Base-by-base conservation (phyloP, 805 yeast genomes). In the Ogataea nitratoaversa region DNA sequence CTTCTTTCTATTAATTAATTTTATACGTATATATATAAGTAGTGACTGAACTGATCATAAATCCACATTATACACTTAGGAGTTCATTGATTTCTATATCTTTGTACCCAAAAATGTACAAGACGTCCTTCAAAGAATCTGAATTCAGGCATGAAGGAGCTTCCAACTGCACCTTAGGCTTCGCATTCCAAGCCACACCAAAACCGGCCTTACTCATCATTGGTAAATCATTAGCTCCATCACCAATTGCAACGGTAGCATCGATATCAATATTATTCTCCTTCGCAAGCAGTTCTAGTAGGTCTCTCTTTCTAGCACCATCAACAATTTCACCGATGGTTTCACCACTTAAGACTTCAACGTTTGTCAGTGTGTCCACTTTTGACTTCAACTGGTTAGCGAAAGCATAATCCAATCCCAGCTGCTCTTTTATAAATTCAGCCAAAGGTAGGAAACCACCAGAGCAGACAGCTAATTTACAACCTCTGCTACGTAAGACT, bases 151-250 rank as follows among this genome's bases (percentile, higher is more conserved):
- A 73, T 32, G 86, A 72, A 16, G 96, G 96, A 0, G 99, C 98
- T 49, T 70, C 67, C 42, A 65, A 59, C 61, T 89, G 97, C 2
- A 93, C 99, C 48, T 73, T 80, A 18, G 98, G 97, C 60, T 93
- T 93, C 17, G 98, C 99, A 59, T 88, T 85, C 95, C 96, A 93
- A 0, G 99, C 99, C 39, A 93, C 71, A 17, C 99, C 99, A 59
- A 79, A 84, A 0, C 98, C 98, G 2, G 96, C 96, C 12, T 65
- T 77, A 2, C 68, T 74, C 98, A 93, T 93, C 89, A 95, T 95
- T 33, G 76, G 75, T 56, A 93, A 68, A 65, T 93, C 99, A 56
- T 93, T 93, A 19, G 98, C 96, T 29, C 99, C 99, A 59, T 93
- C 98, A 28, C 98, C 98, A 29, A 91, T 84, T 36, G 96, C 96